Conservation (phyloP, 441 rosid genomes). For the Pelargonium myrrhifolium region DNA sequence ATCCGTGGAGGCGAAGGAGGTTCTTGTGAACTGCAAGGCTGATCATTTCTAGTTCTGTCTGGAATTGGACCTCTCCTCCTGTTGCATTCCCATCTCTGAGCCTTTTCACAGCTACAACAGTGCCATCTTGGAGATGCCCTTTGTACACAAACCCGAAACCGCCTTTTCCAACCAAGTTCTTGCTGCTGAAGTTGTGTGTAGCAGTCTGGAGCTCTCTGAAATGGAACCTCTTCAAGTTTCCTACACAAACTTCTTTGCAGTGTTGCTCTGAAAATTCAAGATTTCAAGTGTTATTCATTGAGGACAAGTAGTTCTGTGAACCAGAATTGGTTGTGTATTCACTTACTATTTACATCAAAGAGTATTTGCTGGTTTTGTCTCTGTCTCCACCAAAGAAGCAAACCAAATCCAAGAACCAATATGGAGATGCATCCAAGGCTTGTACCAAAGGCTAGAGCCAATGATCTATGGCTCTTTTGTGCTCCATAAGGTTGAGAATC, state of each 20-base stretch:
- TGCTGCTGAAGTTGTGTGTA: slow-evolving; percentile 74
- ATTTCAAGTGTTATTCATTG: not conserved
- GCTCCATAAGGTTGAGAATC: slow-evolving; percentile 35
- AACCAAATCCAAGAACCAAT: slow-evolving; percentile 56
- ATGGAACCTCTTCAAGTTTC: slow-evolving; percentile 75
- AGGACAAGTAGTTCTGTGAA: not conserved
- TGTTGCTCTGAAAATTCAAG: slow-evolving; percentile 35
- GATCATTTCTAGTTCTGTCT: slow-evolving; percentile 95
- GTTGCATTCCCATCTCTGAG: slow-evolving; percentile 74
- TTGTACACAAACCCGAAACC: slow-evolving; percentile 90
- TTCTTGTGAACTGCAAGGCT: slow-evolving; percentile 92
- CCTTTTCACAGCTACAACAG: slow-evolving; percentile 83
- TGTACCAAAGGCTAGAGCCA: slow-evolving; percentile 66
- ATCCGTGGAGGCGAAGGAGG: slow-evolving; percentile 76
- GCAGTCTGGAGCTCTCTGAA: slow-evolving; percentile 76
- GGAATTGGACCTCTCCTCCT: slow-evolving; percentile 90
- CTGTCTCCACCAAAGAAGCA: slow-evolving; percentile 78
- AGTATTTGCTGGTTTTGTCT: slow-evolving; percentile 57
- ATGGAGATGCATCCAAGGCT: slow-evolving; percentile 56
- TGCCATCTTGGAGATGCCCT: slow-evolving; percentile 70
- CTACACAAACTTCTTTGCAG: slow-evolving; percentile 66
- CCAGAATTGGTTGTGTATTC: too few species aligned
- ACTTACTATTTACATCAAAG: slow-evolving; percentile 79
- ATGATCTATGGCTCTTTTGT: slow-evolving; percentile 53
- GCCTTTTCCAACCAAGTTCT: slow-evolving; percentile 77